phyloP scores from a whole-genome alignment of 2,329 filamentous ascomycete species.

The Pyrenophora tritici-repentis region DNA sequence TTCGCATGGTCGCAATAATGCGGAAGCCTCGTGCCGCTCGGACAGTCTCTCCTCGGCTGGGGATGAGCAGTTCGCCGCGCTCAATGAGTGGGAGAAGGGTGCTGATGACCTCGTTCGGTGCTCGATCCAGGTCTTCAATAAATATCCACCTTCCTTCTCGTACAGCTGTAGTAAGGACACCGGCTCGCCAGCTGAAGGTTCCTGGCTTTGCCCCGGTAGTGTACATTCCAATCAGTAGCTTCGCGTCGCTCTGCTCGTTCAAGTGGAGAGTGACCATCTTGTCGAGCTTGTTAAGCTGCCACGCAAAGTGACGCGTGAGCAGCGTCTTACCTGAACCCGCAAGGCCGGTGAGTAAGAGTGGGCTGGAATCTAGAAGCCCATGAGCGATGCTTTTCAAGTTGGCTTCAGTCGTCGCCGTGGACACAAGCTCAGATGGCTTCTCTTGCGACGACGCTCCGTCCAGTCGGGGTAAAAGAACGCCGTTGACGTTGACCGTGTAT shows the following conservation, averaged over 20 bases:
- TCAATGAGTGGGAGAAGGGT: constrained; percentile 92
- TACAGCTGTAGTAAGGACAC: constrained; percentile 91
- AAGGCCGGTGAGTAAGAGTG: constrained; percentile 79
- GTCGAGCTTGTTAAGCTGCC: constrained; percentile 75
- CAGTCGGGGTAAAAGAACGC: constrained; percentile 47
- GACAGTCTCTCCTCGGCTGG: constrained; percentile 84
- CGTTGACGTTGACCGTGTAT: constrained; percentile 42
- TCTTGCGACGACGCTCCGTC: constrained; percentile 36
- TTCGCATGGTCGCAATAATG: constrained; percentile 89
- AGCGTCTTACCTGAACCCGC: constrained; percentile 91
- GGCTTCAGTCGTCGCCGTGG: constrained; percentile 71
- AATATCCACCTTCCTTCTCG: constrained; percentile 94
- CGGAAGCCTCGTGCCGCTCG: constrained; percentile 83
- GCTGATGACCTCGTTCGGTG: constrained; percentile 92
- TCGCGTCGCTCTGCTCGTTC: constrained; percentile 98
- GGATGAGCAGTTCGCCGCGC: constrained; percentile 85
- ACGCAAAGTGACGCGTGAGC: constrained; percentile 79
- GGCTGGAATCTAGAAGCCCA: constrained; percentile 68
- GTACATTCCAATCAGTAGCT: constrained; percentile 93
- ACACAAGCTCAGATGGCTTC: constrained; percentile 51
- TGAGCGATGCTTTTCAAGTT: constrained; percentile 74
- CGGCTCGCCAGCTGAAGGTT: constrained; percentile 89
- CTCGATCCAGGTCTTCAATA: constrained; percentile 94
- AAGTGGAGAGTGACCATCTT: constrained; percentile 92
- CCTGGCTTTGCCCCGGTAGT: constrained; percentile 85